Evolutionary conservation across 768 basidiomycete species (phyloP).

Genomic region (Dendrothele bispora): DNA sequence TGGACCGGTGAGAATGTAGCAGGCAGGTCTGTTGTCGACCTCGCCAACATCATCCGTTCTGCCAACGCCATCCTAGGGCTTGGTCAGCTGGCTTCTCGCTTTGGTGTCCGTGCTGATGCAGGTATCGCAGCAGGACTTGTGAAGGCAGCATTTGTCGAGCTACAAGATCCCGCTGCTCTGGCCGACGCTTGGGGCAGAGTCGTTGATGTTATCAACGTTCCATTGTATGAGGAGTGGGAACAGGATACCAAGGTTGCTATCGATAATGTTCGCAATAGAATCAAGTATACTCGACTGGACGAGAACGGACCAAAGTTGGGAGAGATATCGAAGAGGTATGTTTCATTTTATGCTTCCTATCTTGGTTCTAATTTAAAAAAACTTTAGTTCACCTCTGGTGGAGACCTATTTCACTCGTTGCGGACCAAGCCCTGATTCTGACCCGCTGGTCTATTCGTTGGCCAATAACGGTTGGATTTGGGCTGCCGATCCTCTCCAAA

Average conservation of each 20-base stretch:
- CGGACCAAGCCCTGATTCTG: constrained; percentile 36
- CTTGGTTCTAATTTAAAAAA: constrained; percentile 1
- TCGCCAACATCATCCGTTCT: constrained; percentile 62
- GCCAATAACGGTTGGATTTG: constrained; percentile 99
- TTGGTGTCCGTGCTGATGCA: constrained; percentile 63
- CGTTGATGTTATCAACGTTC: constrained; percentile 85
- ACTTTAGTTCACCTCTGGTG: constrained; percentile 72
- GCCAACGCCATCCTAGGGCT: constrained; percentile 59
- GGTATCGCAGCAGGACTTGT: constrained; percentile 72
- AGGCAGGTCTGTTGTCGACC: constrained; percentile 59
- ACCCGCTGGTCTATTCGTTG: constrained; percentile 68
- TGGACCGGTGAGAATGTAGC: constrained; percentile 66
- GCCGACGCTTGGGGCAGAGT: constrained; percentile 74
- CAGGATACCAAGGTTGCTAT: constrained; percentile 77
- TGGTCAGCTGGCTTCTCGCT: constrained; percentile 62
- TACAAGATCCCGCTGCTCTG: constrained; percentile 50
- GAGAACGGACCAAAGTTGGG: constrained; percentile 82
- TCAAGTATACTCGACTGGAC: constrained; percentile 82
- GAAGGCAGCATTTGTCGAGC: constrained; percentile 59
- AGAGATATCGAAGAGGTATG: constrained; percentile 72
- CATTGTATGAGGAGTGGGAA: constrained; percentile 85
- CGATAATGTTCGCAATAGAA: constrained; percentile 70
- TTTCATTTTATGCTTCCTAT: constrained; percentile 13
- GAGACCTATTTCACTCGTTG: constrained; percentile 94
- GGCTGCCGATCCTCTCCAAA: constrained; percentile 90